These are phyloP conservation scores for Cladosporium velox DNA, from an alignment of 2,329 filamentous ascomycete species.

Conservation along the genomic window DNA sequence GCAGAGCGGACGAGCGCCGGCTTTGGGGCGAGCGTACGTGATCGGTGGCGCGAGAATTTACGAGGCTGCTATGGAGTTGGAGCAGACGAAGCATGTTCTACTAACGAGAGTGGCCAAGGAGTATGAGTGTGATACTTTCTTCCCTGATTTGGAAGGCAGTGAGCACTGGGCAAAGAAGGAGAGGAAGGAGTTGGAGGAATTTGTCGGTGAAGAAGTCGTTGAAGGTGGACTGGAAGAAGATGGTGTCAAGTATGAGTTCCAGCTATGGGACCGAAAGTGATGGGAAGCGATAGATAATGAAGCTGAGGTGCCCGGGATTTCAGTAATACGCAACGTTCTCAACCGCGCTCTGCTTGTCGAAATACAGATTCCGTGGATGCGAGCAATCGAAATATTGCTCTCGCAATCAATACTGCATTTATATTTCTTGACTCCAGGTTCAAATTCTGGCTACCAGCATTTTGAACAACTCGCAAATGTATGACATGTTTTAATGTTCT, in stretches of 20 bases:
- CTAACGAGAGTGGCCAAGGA: slow-evolving; percentile 69
- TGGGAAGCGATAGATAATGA: neutral
- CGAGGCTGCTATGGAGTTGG: slow-evolving; percentile 62
- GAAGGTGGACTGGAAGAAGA: slow-evolving; percentile 51
- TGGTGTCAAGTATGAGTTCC: slow-evolving; percentile 34
- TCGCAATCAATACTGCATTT: neutral
- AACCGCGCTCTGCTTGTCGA: no score
- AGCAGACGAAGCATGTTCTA: slow-evolving; percentile 63
- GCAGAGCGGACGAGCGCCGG: slow-evolving; percentile 28
- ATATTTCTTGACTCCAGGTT: neutral
- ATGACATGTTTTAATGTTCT: neutral
- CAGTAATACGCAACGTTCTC: no score
- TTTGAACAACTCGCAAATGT: neutral
- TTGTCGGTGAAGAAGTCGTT: slow-evolving; percentile 65
- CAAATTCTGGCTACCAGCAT: neutral
- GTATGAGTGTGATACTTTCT: slow-evolving; percentile 76
- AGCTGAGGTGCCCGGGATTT: neutral
- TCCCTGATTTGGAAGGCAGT: slow-evolving; percentile 47
- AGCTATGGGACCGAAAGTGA: slow-evolving; percentile 34
- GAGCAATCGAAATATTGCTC: neutral
- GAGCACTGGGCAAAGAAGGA: slow-evolving; percentile 26
- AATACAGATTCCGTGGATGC: no score
- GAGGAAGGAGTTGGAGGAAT: slow-evolving; percentile 59
- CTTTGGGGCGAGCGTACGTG: slow-evolving; percentile 68
- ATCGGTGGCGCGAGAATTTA: slow-evolving; percentile 93